Evolutionary conservation across 83 land plant species (phyloP), one percentile per base, ranked within the genome.

Genomic region (Picea mariana): DNA sequence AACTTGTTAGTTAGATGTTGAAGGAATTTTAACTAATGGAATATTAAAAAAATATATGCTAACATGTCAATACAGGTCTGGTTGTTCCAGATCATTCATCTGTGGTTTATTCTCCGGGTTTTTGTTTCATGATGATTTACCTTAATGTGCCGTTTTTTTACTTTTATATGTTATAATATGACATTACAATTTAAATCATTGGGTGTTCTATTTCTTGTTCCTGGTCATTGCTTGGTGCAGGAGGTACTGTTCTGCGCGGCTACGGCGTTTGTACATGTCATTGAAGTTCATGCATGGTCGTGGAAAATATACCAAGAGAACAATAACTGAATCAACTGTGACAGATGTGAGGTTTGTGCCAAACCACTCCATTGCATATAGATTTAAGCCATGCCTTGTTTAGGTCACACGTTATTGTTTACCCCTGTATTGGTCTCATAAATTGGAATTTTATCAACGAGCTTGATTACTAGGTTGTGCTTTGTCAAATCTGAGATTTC

Each of bases 281-380:
- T 65, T 97, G 81, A 97, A 97, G 83, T 95, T 97, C 75, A 94
- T 89, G n/a, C 99, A 97, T 83, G 99, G 99, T 17, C 98, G 98
- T 71, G 97, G 98, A 21, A 97, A 86, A 82, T 97, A 92, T 73
- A 87, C 83, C 34, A 80, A 83, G 75, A 88, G 81, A 83, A 84
- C 86, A 62, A 91, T 97, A 21, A 86, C 84, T 5, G 93, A 89
- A 73, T 81, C 95, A 26, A 90, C 90, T 44, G 94, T 97, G 26
- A 89, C 94, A 58, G 94, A 95, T 82, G 98, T 95, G 52, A 92
- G 99, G 99, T 97, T 9, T 81, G 88, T 59, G 24, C 23, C 38
- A 60, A 69, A 64, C 24, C 78, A 62, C 23, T 49, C 66, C 73
- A 64, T 80, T 59, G 38, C 20, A 49, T 21, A 49, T 47, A 47